Evolutionary conservation across 495 filamentous ascomycete species (phyloP), one percentile per base, ranked within the genome.

Genomic region (Apodospora peruviana): DNA sequence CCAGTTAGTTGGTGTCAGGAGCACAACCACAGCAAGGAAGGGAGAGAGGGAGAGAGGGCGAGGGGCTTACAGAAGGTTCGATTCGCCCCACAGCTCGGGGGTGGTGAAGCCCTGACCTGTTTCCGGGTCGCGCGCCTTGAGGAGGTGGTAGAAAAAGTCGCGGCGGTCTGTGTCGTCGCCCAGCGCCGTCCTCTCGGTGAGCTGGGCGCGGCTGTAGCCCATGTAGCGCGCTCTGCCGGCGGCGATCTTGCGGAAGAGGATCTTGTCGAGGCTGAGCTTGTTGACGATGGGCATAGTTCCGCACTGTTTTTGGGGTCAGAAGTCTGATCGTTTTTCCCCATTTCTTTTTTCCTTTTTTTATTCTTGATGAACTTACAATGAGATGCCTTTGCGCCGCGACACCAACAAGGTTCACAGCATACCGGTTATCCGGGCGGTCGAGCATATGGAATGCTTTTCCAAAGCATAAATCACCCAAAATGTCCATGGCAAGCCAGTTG

Each of bases 361-460:
- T n/a, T n/a, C n/a, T n/a, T 18, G 8, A 11, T 10, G 0, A 23
- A 63, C 78, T 64, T 58, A 82, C 79, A 38, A 81, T 74, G 0
- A 76, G 62, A 58, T 82, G 78, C 21, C 77, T 66, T 43, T 74
- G 75, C 1, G 77, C 74, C 17, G 79, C 81, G 39, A 74, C 69
- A 21, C 72, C 74, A 16, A 84, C 71, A 5, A 83, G 57, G 34
- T 76, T 72, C 27, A 82, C 74, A 16, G 79, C 78, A 51, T 75
- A 79, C 16, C 83, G 73, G 56, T 80, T 81, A 40, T 76, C 71
- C 5, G 67, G 73, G n/a, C 62, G 65, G 40, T 81, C 75, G 40
- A 91, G 68, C 84, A 87, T 87, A 36, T 79, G 73, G 64, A 87
- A 87, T 17, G 81, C 73, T 60, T 87, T 86, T 14, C 81, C 83